Evolutionary conservation across 345 rosid genomes (phyloP).

Genomic region (Eucalyptus coolabah): DNA sequence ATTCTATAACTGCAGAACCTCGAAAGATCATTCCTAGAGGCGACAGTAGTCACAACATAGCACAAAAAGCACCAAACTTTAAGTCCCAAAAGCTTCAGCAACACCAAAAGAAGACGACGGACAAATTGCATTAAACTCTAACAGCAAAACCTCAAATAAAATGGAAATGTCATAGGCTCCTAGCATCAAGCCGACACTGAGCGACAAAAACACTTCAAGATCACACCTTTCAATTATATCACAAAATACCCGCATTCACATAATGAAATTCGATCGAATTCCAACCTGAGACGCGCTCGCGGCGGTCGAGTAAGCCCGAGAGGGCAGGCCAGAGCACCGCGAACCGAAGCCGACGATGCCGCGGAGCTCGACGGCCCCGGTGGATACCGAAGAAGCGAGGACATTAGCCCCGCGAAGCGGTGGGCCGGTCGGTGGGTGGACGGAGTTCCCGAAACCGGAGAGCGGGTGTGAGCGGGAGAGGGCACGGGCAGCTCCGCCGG

Average conservation of each 20-base stretch:
- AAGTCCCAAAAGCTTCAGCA: neutral
- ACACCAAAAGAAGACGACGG: neutral
- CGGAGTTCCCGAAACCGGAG: neutral
- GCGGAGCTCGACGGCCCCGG: neutral
- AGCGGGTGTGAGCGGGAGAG: neutral
- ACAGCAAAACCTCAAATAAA: no score
- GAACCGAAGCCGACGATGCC: neutral
- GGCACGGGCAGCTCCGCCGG: neutral
- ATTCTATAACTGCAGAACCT: neutral
- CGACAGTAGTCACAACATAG: neutral
- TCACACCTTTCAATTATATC: neutral
- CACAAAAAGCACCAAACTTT: neutral
- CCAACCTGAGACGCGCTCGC: neutral
- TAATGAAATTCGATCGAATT: neutral
- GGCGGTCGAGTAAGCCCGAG: neutral
- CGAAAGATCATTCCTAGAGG: neutral
- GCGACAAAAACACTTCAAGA: neutral
- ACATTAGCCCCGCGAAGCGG: neutral
- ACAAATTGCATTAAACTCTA: neutral
- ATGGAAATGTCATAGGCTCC: neutral
- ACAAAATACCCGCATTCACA: no score
- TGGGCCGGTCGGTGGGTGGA: fast-evolving
- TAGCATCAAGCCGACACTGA: neutral
- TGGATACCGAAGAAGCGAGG: neutral
- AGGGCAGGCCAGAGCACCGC: neutral